Evolutionary conservation across 2,329 filamentous ascomycete species (phyloP).

Genomic region (Mariannaea sp.): DNA sequence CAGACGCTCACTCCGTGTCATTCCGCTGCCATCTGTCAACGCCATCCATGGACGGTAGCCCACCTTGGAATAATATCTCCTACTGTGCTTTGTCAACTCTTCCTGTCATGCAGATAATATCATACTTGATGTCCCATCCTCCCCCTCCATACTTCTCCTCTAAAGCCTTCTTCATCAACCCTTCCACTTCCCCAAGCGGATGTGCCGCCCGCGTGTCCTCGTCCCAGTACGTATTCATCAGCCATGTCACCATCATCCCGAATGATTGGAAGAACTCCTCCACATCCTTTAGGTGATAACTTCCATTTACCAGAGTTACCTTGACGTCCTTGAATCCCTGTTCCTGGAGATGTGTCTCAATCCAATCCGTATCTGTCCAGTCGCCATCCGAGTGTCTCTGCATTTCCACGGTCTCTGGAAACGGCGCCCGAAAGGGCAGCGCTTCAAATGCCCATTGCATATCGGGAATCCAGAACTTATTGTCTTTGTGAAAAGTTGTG

Average conservation of each 20-base stretch:
- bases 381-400: slow-evolving; percentile 46
- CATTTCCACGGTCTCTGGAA: slow-evolving; percentile 43
- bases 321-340: slow-evolving; percentile 47
- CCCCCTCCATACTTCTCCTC: slow-evolving; percentile 45
- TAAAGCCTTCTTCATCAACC: slow-evolving; percentile 43
- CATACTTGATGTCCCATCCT: slow-evolving; percentile 36
- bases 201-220: slow-evolving; percentile 46
- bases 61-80: too few species aligned
- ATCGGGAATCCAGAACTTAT: slow-evolving; percentile 46
- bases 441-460: slow-evolving; percentile 46
- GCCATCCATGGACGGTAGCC: too few species aligned
- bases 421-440: slow-evolving; percentile 48
- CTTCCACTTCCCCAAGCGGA: slow-evolving; percentile 44
- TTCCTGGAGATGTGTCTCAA: slow-evolving; percentile 42
- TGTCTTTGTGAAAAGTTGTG: slow-evolving; percentile 44
- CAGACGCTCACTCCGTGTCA: too few species aligned
- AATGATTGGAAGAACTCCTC: slow-evolving; percentile 44
- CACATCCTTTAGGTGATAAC: slow-evolving; percentile 40
- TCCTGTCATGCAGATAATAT: slow-evolving; percentile 35
- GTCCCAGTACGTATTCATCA: slow-evolving; percentile 46
- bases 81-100: slow-evolving; percentile 33
- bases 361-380: slow-evolving; percentile 48
- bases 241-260: slow-evolving; percentile 47
- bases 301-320: slow-evolving; percentile 40
- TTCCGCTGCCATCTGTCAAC: too few species aligned